Evolutionary conservation across 192 early-diverging fungal species (phyloP).

Genomic region (Jimgerdemannia lactiflua): DNA sequence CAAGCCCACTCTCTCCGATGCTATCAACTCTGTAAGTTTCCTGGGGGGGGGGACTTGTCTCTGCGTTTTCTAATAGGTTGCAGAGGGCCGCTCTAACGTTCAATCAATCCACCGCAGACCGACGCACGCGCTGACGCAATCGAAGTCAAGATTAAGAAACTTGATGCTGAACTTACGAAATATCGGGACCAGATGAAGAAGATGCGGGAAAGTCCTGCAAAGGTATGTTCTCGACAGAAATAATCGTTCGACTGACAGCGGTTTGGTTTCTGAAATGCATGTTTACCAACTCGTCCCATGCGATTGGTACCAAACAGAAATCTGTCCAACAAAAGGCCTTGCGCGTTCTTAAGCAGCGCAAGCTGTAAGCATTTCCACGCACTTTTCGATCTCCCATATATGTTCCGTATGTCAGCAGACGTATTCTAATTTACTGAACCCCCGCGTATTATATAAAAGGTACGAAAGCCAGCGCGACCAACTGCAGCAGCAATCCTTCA

Average conservation of each 20-base stretch:
- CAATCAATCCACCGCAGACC: conserved; percentile 48
- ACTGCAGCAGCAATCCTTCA: conserved; percentile 94
- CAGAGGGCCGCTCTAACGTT: background rate
- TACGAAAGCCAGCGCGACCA: conserved; percentile 95
- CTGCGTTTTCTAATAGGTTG: conserved; percentile 8
- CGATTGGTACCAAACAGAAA: conserved; percentile 46
- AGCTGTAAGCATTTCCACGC: conserved; percentile 52
- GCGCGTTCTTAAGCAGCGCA: conserved; percentile 90
- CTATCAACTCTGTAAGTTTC: conserved; percentile 64
- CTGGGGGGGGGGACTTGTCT: too few relatives aligned
- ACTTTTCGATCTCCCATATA: too few relatives aligned
- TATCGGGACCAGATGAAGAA: conserved; percentile 94
- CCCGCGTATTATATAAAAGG: conserved; percentile 24
- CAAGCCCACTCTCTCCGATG: conserved; percentile 86
- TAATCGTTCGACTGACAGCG: too few relatives aligned
- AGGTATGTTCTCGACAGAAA: conserved; percentile 40
- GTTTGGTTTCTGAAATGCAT: too few relatives aligned
- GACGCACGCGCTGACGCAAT: conserved; percentile 84
- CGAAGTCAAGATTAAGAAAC: conserved; percentile 91
- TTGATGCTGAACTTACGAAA: conserved; percentile 89
- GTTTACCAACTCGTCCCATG: too few relatives aligned
- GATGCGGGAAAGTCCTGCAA: conserved; percentile 86
- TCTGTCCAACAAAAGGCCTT: conserved; percentile 91
- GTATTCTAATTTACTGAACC: too few relatives aligned
- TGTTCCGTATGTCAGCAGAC: too few relatives aligned